A percentile compares a stretch with the other conserved stretches of the same genome.
phyloP scores from a whole-genome alignment of 768 basidiomycete genomes.

The Kwoniella heveanensis region DNA sequence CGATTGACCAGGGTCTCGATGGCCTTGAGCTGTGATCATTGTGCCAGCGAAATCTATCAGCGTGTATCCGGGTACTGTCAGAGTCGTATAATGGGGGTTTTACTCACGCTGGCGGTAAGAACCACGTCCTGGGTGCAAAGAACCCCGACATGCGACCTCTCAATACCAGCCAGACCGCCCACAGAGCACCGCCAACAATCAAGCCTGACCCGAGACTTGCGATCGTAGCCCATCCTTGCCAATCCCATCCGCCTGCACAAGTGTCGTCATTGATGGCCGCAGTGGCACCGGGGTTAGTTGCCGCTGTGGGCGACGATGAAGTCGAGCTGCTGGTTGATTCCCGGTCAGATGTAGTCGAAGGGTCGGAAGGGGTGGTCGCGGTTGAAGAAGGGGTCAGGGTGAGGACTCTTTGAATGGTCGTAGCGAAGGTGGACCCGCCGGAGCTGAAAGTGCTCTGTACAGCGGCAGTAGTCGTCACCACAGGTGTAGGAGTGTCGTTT shows the following conservation, averaged over 20 bases:
- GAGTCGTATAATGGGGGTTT: too few relatives aligned
- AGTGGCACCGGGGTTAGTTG: too few relatives aligned
- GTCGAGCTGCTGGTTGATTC: not conserved
- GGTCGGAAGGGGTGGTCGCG: not conserved
- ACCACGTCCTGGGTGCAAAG: slow-evolving; percentile 36
- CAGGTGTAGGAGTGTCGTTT: not conserved
- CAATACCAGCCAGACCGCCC: slow-evolving; percentile 37
- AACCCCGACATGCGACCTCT: slow-evolving; percentile 26
- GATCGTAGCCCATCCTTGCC: slow-evolving; percentile 40
- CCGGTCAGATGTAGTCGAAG: not conserved
- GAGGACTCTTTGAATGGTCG: slow-evolving; percentile 4
- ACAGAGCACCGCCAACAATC: slow-evolving; percentile 32
- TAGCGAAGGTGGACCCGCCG: slow-evolving; percentile 3
- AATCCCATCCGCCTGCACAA: slow-evolving; percentile 43
- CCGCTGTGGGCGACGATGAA: too few relatives aligned
- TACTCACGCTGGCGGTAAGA: slow-evolving; percentile 34
- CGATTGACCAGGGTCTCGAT: slow-evolving; percentile 64
- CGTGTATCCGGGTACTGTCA: too few relatives aligned
- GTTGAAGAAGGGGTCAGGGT: slow-evolving; percentile 2
- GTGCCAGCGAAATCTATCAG: too few relatives aligned
- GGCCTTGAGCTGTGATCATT: slow-evolving; percentile 72
- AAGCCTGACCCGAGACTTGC: slow-evolving; percentile 28
- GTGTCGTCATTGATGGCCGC: slow-evolving; percentile 17
- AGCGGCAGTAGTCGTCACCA: not conserved
- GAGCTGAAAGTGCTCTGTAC: slow-evolving; percentile 7